Percentiles rank a stretch among this genome's conserved stretches.
Conservation (phyloP, 257 asterid species). For the Plantago ovata region DNA sequence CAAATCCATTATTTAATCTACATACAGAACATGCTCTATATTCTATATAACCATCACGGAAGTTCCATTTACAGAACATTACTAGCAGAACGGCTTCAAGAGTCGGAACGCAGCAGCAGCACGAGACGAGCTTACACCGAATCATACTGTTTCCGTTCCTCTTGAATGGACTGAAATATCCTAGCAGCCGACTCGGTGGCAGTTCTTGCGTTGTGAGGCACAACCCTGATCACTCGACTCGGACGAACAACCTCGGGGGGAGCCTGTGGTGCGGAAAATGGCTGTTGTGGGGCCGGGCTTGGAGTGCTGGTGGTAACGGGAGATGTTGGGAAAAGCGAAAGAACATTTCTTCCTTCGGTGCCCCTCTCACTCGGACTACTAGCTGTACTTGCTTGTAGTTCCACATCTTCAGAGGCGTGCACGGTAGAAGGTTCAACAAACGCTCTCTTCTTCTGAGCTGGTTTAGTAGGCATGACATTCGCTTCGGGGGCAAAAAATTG, state of each 20-base stretch:
- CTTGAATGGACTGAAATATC: slow-evolving; percentile 74
- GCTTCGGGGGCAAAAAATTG: slow-evolving; percentile 27
- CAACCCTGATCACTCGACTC: slow-evolving; percentile 59
- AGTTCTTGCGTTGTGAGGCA: slow-evolving; percentile 62
- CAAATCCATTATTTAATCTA: slow-evolving; percentile 6
- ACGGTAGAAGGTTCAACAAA: slow-evolving; percentile 13
- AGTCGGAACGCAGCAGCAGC: neutral
- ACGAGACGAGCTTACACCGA: slow-evolving; percentile 17
- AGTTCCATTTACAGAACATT: slow-evolving; percentile 3
- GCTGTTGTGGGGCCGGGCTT: slow-evolving; percentile 1
- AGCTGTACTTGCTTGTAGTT: slow-evolving; percentile 57
- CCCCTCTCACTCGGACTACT: slow-evolving; percentile 45
- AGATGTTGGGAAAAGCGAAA: slow-evolving; percentile 51
- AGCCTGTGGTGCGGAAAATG: too few relatives aligned
- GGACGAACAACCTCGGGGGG: slow-evolving; percentile 24
- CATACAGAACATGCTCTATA: slow-evolving; percentile 17
- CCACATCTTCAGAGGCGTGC: slow-evolving; percentile 32
- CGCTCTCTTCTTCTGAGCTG: slow-evolving; percentile 25
- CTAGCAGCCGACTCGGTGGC: slow-evolving; percentile 88
- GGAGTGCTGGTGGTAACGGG: slow-evolving; percentile 23
- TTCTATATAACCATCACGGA: slow-evolving; percentile 3
- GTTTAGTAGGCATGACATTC: slow-evolving; percentile 16
- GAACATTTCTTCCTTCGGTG: slow-evolving; percentile 34
- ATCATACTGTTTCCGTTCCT: slow-evolving; percentile 68
- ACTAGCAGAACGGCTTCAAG: slow-evolving; percentile 5